These are phyloP conservation scores for Verticillium alfalfae DNA, from an alignment of 2,329 filamentous ascomycete genomes.

Conservation along the genomic window DNA sequence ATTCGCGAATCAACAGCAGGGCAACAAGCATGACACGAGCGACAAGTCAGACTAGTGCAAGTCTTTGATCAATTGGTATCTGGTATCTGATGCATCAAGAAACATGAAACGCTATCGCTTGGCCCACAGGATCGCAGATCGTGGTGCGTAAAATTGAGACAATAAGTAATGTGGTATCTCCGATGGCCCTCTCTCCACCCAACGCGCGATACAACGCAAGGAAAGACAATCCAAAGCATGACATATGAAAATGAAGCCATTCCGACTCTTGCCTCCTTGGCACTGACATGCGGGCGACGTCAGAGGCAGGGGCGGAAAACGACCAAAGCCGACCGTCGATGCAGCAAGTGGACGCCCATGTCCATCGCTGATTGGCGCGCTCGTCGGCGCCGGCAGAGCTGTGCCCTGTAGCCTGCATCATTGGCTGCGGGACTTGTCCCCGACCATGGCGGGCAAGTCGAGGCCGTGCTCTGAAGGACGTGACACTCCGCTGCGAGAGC, in stretches of 20 bases:
- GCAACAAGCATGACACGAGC: too few species aligned
- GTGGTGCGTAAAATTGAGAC: not conserved
- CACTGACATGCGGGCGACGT: not conserved
- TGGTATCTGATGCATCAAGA: not conserved
- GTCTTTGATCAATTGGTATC: not conserved
- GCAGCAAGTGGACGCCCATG: not conserved
- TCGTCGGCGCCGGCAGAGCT: not conserved
- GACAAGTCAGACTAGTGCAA: not conserved
- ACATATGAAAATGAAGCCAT: not conserved
- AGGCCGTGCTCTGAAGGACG: not conserved
- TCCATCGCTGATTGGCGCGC: not conserved
- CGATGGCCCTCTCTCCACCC: not conserved
- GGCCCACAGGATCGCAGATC: not conserved
- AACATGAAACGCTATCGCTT: not conserved
- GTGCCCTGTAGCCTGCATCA: not conserved
- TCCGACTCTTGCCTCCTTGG: not conserved
- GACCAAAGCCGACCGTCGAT: not conserved
- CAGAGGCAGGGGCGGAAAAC: constrained; percentile 3
- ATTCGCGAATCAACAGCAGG: too few species aligned
- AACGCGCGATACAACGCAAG: not conserved
- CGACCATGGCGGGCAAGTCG: not conserved
- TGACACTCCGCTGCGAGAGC: not conserved
- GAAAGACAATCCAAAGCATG: not conserved
- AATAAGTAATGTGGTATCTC: not conserved
- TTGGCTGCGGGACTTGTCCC: not conserved